Percentiles rank a stretch among this genome's conserved stretches.
These are phyloP conservation scores for Meyerozyma athensensis DNA, from an alignment of 1,139 yeast species.

Conservation along the genomic window DNA sequence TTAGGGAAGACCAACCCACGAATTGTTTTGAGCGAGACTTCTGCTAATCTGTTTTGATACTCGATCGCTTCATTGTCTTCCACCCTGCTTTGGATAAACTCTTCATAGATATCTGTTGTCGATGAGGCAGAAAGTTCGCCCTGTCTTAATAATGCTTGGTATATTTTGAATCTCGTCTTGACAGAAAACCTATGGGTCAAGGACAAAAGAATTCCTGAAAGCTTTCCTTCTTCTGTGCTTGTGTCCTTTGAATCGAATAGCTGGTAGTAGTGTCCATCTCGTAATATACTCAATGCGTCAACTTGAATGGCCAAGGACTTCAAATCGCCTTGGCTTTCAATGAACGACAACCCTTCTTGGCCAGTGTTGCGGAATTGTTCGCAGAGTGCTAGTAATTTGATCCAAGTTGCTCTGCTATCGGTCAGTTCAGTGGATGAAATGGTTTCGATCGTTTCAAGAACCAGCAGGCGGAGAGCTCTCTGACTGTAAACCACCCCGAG, in stretches of 20 bases:
- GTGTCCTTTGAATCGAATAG: slow-evolving; percentile 9
- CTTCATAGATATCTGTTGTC: slow-evolving; percentile 20
- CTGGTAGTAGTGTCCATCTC: slow-evolving; percentile 34
- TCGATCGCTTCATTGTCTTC: slow-evolving; percentile 18
- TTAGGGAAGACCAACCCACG: background rate
- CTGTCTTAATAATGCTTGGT: slow-evolving; percentile 13
- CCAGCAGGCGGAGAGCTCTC: slow-evolving; percentile 8
- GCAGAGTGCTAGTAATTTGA: slow-evolving; percentile 57
- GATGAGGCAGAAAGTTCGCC: slow-evolving; percentile 13
- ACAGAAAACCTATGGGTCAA: slow-evolving; percentile 23
- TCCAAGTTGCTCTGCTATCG: slow-evolving; percentile 34
- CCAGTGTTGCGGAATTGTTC: slow-evolving; percentile 59
- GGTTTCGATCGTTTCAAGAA: slow-evolving; percentile 5
- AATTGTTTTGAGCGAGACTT: background rate
- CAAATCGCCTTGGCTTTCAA: background rate
- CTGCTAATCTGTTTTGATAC: background rate
- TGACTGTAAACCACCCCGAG: background rate
- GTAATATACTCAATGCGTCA: slow-evolving; percentile 31
- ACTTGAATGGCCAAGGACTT: slow-evolving; percentile 20
- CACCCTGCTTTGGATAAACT: slow-evolving; percentile 15
- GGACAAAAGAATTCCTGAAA: slow-evolving; percentile 19
- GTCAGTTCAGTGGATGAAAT: background rate
- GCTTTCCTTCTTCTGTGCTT: slow-evolving; percentile 12
- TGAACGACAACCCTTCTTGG: slow-evolving; percentile 39
- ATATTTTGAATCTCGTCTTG: slow-evolving; percentile 22